A percentile compares a stretch with the other conserved stretches of the same genome.
Evolutionary conservation across 1,284 basidiomycete genomes (phyloP).

Genomic region (Neonothopanus nambi): DNA sequence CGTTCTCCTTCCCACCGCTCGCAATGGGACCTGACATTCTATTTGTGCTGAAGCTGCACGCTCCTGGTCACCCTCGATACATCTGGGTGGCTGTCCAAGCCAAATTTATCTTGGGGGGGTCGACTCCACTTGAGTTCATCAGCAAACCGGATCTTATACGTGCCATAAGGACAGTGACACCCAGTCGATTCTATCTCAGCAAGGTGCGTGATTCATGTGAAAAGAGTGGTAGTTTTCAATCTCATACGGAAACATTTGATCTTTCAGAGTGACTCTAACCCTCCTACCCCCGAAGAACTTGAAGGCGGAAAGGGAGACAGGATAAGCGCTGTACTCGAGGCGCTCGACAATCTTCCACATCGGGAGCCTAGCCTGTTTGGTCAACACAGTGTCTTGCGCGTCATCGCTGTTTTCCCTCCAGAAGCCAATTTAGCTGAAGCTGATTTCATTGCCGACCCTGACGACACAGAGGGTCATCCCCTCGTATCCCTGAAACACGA

Average conservation of each 20-base stretch:
- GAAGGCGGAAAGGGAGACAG: too few species aligned
- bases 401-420: neutral
- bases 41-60: constrained; percentile 2
- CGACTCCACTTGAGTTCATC: too few species aligned
- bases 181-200: too few species aligned
- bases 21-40: constrained; percentile 4
- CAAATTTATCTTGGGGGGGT: neutral
- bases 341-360: neutral
- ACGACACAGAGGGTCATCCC: neutral
- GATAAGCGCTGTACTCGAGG: neutral
- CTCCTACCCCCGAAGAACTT: too few species aligned
- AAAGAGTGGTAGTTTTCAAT: too few species aligned
- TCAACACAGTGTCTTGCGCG: neutral
- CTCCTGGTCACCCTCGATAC: neutral
- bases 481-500: neutral
- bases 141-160: too few species aligned
- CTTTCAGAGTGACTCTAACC: too few species aligned
- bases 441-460: neutral
- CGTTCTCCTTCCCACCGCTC: constrained; percentile 5
- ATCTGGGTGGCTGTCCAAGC: constrained; percentile 3
- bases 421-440: neutral
- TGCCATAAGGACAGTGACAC: too few species aligned
- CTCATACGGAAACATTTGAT: too few species aligned
- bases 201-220: too few species aligned
- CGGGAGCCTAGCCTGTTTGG: neutral